phyloP scores from a whole-genome alignment of 2,329 filamentous ascomycete genomes.

The Thelonectria olida region DNA sequence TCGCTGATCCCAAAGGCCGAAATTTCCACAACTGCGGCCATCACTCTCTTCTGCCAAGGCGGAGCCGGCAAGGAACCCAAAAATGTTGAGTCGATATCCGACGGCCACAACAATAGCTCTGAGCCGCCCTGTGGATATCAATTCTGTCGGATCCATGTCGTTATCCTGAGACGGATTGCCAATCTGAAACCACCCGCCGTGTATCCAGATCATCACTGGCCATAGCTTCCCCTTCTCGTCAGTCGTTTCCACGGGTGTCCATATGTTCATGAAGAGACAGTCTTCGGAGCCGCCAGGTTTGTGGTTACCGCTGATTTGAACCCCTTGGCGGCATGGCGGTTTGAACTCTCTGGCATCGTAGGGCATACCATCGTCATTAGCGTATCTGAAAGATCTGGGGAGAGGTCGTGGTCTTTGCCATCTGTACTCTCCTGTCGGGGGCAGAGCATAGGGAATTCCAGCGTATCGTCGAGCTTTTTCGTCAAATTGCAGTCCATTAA shows the following conservation, averaged over 20 bases:
- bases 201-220: slow-evolving; percentile 47
- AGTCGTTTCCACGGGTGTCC: slow-evolving; percentile 52
- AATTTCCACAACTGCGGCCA: slow-evolving; percentile 16
- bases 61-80: slow-evolving; percentile 57
- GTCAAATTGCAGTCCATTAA: slow-evolving; percentile 45
- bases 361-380: slow-evolving; percentile 36
- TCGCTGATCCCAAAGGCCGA: slow-evolving; percentile 6
- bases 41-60: slow-evolving; percentile 43
- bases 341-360: slow-evolving; percentile 49
- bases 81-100: slow-evolving; percentile 56
- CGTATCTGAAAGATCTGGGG: slow-evolving; percentile 37
- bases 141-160: slow-evolving; percentile 53
- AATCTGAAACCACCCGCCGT: slow-evolving; percentile 58
- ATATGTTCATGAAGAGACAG: slow-evolving; percentile 57
- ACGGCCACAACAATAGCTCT: slow-evolving; percentile 54
- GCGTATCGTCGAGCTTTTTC: slow-evolving; percentile 44
- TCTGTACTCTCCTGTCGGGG: slow-evolving; percentile 47
- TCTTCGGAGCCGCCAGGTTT: too few species aligned
- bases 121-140: slow-evolving; percentile 46
- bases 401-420: slow-evolving; percentile 50
- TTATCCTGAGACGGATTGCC: slow-evolving; percentile 52
- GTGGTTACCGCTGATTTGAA: slow-evolving; percentile 44
- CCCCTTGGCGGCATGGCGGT: slow-evolving; percentile 51
- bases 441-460: slow-evolving; percentile 50
- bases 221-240: slow-evolving; percentile 33